phyloP scores from a whole-genome alignment of 495 filamentous ascomycete genomes.

The Penicillium diatomitis region DNA sequence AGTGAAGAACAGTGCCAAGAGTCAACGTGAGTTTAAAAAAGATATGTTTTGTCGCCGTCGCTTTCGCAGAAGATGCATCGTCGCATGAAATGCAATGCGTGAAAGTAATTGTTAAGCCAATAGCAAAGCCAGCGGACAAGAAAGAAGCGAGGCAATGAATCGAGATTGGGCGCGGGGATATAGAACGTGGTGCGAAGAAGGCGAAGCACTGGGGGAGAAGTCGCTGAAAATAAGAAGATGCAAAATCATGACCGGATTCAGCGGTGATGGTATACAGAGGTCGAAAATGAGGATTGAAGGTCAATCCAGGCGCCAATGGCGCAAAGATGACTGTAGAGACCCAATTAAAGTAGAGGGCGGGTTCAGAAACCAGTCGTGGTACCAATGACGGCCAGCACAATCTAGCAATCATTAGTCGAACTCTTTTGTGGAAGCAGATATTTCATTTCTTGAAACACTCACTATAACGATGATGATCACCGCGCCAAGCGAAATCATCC shows the following conservation, averaged over 20 bases:
- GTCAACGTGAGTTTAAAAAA: too few species aligned
- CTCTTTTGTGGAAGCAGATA: not conserved
- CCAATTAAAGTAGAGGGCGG: not conserved
- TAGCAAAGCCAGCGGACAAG: too few species aligned
- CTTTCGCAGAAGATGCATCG: too few species aligned
- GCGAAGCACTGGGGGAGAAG: not conserved
- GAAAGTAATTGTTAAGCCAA: too few species aligned
- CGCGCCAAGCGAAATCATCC: constrained; percentile 73
- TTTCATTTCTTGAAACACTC: constrained; percentile 20
- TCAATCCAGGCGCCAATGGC: not conserved
- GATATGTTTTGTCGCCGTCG: too few species aligned
- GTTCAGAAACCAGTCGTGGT: constrained; percentile 34
- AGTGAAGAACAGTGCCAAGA: too few species aligned
- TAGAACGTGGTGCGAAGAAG: too few species aligned
- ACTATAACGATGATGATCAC: constrained; percentile 69
- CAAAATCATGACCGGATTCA: constrained; percentile 2
- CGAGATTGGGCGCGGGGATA: too few species aligned
- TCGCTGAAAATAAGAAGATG: not conserved
- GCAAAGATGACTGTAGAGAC: not conserved
- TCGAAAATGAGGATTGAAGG: not conserved
- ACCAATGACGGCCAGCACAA: constrained; percentile 51
- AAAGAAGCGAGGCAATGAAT: too few species aligned
- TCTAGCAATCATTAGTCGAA: constrained; percentile 24
- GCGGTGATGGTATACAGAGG: not conserved
- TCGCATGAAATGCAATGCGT: too few species aligned